Percentiles rank a stretch among this genome's conserved stretches.
Evolutionary conservation across 176 grass and related monocot species (phyloP).

Genomic region (Miscanthus lutarioriparius): DNA sequence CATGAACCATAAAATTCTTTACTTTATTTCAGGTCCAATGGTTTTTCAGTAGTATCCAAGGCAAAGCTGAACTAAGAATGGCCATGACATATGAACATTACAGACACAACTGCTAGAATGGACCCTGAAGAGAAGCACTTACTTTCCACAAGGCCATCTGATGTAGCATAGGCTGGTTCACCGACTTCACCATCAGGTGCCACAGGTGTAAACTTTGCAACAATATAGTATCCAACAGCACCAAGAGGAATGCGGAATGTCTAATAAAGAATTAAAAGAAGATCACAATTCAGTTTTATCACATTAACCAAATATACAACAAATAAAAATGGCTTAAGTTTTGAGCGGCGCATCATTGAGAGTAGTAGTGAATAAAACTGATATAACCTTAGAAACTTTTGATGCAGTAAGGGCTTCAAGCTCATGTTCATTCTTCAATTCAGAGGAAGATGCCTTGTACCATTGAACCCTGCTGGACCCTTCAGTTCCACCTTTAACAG

Average conservation of each 20-base stretch:
- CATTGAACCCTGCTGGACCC: conserved; percentile 90
- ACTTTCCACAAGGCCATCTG: conserved; percentile 82
- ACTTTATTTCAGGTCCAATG: neutral
- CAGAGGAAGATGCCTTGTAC: conserved; percentile 74
- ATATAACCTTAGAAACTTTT: conserved; percentile 81
- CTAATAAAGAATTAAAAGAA: conserved; percentile 47
- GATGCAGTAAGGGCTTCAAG: conserved; percentile 81
- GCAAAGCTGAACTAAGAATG: conserved; percentile 9
- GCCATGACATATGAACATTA: neutral
- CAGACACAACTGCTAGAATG: conserved; percentile 2
- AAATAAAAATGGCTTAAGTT: conserved; percentile 21
- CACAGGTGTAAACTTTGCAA: conserved; percentile 91
- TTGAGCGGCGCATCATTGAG: conserved; percentile 16
- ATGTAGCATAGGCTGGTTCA: conserved; percentile 77
- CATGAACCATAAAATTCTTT: neutral
- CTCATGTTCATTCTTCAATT: conserved; percentile 62
- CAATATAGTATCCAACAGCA: conserved; percentile 77
- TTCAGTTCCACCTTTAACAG: conserved; percentile 78
- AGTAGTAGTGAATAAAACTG: conserved; percentile 28
- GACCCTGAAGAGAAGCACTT: conserved; percentile 31
- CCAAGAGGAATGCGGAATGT: conserved; percentile 82
- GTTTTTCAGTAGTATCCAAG: neutral
- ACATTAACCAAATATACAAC: conserved; percentile 28
- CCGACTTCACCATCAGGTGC: conserved; percentile 88
- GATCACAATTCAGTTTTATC: conserved; percentile 12